phyloP scores from a whole-genome alignment of 2,329 filamentous ascomycete genomes.

The Tolypocladium sp. region DNA sequence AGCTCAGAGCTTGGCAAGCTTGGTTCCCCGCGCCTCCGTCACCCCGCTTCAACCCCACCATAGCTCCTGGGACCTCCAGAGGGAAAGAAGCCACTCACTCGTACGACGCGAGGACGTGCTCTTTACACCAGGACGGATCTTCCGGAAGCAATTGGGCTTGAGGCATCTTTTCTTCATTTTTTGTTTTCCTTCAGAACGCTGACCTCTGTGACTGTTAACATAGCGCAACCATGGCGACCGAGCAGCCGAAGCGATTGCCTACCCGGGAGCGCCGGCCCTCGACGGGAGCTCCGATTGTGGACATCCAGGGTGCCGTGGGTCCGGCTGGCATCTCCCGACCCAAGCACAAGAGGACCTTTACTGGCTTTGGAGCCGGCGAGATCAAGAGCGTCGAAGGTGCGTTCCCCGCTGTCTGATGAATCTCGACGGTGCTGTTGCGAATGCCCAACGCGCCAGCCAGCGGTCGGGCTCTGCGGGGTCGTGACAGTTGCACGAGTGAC shows the following conservation, averaged over 20 bases:
- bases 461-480: background rate
- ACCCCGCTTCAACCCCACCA: background rate
- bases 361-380: slow-evolving; percentile 81
- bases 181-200: too few species aligned
- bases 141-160: background rate
- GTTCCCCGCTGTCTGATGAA: slow-evolving; percentile 8
- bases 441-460: background rate
- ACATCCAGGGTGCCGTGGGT: slow-evolving; percentile 79
- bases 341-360: slow-evolving; percentile 96
- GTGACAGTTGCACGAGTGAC: background rate
- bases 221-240: slow-evolving; percentile 20
- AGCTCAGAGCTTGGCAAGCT: background rate
- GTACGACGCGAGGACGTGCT: background rate
- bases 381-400: slow-evolving; percentile 89
- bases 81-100: background rate
- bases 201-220: background rate
- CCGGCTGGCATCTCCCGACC: slow-evolving; percentile 77
- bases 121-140: background rate
- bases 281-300: slow-evolving; percentile 71
- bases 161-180: too few species aligned
- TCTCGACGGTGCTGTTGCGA: background rate
- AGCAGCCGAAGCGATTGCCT: slow-evolving; percentile 29
- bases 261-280: slow-evolving; percentile 73
- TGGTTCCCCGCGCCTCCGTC: background rate
- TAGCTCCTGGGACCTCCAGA: background rate